phyloP scores from a whole-genome alignment of 306 rosid species.

The Chamaecrista fasciculata region DNA sequence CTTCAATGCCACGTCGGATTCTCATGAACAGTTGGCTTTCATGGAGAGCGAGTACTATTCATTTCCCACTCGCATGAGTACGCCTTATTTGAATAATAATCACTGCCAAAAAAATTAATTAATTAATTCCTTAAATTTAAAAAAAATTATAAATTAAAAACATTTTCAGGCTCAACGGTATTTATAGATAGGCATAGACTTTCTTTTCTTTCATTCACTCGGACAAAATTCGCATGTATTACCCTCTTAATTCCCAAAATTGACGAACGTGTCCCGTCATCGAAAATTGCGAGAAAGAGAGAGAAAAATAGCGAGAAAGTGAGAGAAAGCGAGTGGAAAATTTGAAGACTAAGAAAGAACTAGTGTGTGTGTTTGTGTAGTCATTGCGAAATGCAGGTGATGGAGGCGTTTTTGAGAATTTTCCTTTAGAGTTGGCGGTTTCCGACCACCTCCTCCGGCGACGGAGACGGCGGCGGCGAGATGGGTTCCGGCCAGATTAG shows the following conservation, averaged over 20 bases:
- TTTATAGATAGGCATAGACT: conserved; percentile 6
- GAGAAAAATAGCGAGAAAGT: not conserved
- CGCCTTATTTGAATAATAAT: not conserved
- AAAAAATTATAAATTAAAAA: not conserved
- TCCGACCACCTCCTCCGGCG: conserved; percentile 5
- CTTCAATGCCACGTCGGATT: not conserved
- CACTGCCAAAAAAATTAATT: not conserved
- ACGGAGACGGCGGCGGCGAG: not conserved
- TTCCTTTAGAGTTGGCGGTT: not conserved
- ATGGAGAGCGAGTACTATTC: not conserved
- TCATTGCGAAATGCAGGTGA: conserved; percentile 29
- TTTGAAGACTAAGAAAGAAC: too few species aligned
- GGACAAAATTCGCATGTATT: not conserved
- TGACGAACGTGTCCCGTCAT: conserved; percentile 31
- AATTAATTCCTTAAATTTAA: not conserved
- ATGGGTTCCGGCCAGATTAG: conserved; percentile 69
- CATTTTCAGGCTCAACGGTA: conserved; percentile 1
- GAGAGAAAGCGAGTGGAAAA: not conserved
- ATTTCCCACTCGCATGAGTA: conserved; percentile 3
- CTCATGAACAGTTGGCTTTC: not conserved
- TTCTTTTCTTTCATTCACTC: not conserved
- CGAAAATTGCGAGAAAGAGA: not conserved
- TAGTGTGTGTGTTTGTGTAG: too few species aligned
- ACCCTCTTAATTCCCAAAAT: not conserved
- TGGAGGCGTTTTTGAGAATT: conserved; percentile 27